phyloP scores from a whole-genome alignment of 768 basidiomycete genomes.

The Rhodotorula graminis region DNA sequence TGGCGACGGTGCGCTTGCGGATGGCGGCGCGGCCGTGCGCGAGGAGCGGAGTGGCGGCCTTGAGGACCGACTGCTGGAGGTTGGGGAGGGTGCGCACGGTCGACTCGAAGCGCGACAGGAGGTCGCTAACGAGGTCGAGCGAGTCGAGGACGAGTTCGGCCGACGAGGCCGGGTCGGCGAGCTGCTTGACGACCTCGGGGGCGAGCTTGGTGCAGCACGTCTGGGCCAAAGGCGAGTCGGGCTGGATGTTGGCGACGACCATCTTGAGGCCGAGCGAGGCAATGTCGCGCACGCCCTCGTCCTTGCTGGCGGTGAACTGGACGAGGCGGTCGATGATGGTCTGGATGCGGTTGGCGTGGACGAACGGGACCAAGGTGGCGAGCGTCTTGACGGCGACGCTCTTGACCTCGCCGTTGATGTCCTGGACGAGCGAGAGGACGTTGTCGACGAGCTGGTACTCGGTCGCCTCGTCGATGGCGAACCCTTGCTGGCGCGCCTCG shows the following conservation, averaged over 20 bases:
- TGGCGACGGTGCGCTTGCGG: constrained; percentile 83
- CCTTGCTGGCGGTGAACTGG: constrained; percentile 67
- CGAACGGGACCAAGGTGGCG: constrained; percentile 82
- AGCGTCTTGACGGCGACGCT: constrained; percentile 93
- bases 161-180: constrained; percentile 54
- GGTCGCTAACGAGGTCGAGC: constrained; percentile 44
- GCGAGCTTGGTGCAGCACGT: constrained; percentile 78
- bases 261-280: constrained; percentile 82
- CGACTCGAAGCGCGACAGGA: constrained; percentile 43
- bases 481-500: constrained; percentile 68
- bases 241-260: constrained; percentile 82
- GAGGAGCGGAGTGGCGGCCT: constrained; percentile 61
- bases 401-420: constrained; percentile 97
- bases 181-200: constrained; percentile 72
- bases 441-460: constrained; percentile 79
- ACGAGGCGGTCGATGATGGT: constrained; percentile 84
- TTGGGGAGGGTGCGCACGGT: constrained; percentile 48
- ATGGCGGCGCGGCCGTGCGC: constrained; percentile 75
- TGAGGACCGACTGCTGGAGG: constrained; percentile 66
- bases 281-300: constrained; percentile 91
- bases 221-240: constrained; percentile 69
- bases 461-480: constrained; percentile 74
- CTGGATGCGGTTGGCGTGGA: constrained; percentile 75
- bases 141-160: constrained; percentile 47
- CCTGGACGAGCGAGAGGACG: constrained; percentile 80